phyloP scores from a whole-genome alignment of 306 rosid species.

The Medicago truncatula region MtrunA17r5.0-ANR NC_053043.1:38643001-38643500 shows the following conservation, averaged over 20 bases:
- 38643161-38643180: neutral
- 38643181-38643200: neutral
- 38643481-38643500: conserved; percentile 31
- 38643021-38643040: neutral
- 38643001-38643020: neutral
- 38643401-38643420: conserved; percentile 24
- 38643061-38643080: neutral
- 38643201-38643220: conserved; percentile 2
- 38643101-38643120: neutral
- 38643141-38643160: conserved; percentile 17
- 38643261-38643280: conserved; percentile 4
- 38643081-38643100: neutral
- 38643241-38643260: conserved; percentile 14
- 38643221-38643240: neutral
- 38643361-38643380: conserved; percentile 36
- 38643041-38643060: neutral
- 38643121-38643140: neutral
- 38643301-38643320: neutral
- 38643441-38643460: conserved; percentile 45
- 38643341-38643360: conserved; percentile 26
- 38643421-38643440: neutral
- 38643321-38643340: conserved; percentile 1
- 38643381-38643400: conserved; percentile 46
- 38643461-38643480: conserved; percentile 29
- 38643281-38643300: conserved; percentile 8